Conservation (phyloP, 352 stramenopile species). For the Pythium guiyangense region DNA sequence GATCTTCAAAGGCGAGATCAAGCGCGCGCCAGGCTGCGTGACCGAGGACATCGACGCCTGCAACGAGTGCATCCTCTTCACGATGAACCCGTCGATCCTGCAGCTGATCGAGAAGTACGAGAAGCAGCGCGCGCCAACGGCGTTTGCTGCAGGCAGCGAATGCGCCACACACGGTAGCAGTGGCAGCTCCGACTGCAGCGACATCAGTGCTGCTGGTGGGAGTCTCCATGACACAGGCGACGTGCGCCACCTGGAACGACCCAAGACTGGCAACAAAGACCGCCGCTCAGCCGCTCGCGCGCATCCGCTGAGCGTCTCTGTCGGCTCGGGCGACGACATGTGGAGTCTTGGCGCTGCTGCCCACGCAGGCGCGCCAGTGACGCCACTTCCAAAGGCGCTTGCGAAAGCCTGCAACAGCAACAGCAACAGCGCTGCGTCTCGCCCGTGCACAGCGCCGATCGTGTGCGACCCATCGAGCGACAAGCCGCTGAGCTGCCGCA, state of each 20-base stretch:
- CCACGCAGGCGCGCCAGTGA: slow-evolving; percentile 18
- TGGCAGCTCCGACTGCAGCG: neutral
- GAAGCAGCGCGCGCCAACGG: slow-evolving; percentile 22
- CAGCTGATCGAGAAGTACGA: slow-evolving; percentile 83
- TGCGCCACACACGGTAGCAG: no score
- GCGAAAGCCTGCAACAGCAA: slow-evolving; percentile 12
- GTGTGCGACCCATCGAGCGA: slow-evolving; percentile 34
- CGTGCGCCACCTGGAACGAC: slow-evolving; percentile 30
- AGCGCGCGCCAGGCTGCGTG: slow-evolving; percentile 56
- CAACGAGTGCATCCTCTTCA: slow-evolving; percentile 85
- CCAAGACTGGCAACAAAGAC: slow-evolving; percentile 47
- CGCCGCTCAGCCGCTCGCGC: slow-evolving; percentile 20
- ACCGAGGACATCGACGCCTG: slow-evolving; percentile 55
- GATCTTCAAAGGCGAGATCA: slow-evolving; percentile 85
- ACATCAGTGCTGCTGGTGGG: neutral
- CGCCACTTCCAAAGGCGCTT: slow-evolving; percentile 31
- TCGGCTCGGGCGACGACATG: slow-evolving; percentile 1
- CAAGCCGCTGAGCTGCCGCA: slow-evolving; percentile 39
- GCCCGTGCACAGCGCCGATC: slow-evolving; percentile 62
- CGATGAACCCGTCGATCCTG: slow-evolving; percentile 65
- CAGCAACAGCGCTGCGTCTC: slow-evolving; percentile 7
- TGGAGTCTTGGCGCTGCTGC: slow-evolving; percentile 1
- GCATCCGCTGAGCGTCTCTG: slow-evolving; percentile 16
- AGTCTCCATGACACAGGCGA: slow-evolving; percentile 2
- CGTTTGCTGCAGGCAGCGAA: no score